These are phyloP conservation scores for Sclerotinia glacialis DNA, from an alignment of 2,329 filamentous ascomycete species.

Conservation along the genomic window DNA sequence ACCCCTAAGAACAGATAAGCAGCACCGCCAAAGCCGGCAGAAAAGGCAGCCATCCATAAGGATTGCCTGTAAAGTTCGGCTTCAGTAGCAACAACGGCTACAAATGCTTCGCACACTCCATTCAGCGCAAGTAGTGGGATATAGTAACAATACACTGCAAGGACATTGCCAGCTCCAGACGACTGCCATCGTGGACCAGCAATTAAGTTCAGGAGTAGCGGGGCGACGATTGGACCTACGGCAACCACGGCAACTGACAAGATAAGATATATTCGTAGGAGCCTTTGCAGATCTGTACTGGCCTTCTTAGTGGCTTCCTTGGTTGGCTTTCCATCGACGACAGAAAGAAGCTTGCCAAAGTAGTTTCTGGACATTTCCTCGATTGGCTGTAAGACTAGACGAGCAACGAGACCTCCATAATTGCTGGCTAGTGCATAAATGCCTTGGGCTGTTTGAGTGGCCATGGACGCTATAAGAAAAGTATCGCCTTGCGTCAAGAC, in stretches of 20 bases:
- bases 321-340: conserved; percentile 33
- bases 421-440: conserved; percentile 92
- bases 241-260: conserved; percentile 66
- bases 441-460: conserved; percentile 77
- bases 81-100: conserved; percentile 78
- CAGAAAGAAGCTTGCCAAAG: conserved; percentile 74
- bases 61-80: conserved; percentile 74
- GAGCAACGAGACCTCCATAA: conserved; percentile 84
- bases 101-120: conserved; percentile 88
- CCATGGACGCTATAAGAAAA: conserved; percentile 76
- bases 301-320: conserved; percentile 43
- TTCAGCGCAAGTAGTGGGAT: conserved; percentile 91
- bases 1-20: conserved; percentile 74
- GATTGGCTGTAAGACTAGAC: conserved; percentile 89
- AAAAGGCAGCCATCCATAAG: conserved; percentile 81
- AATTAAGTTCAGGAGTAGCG: conserved; percentile 68
- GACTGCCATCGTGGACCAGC: conserved; percentile 74
- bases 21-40: conserved; percentile 67
- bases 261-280: conserved; percentile 72
- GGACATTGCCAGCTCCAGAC: conserved; percentile 68
- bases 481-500: conserved; percentile 92
- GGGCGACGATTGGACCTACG: conserved; percentile 73
- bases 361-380: conserved; percentile 90
- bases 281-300: conserved; percentile 54
- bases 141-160: conserved; percentile 85